These are phyloP conservation scores for Hebeloma cylindrosporum DNA, from an alignment of 768 basidiomycete genomes.

Conservation along the genomic window DNA sequence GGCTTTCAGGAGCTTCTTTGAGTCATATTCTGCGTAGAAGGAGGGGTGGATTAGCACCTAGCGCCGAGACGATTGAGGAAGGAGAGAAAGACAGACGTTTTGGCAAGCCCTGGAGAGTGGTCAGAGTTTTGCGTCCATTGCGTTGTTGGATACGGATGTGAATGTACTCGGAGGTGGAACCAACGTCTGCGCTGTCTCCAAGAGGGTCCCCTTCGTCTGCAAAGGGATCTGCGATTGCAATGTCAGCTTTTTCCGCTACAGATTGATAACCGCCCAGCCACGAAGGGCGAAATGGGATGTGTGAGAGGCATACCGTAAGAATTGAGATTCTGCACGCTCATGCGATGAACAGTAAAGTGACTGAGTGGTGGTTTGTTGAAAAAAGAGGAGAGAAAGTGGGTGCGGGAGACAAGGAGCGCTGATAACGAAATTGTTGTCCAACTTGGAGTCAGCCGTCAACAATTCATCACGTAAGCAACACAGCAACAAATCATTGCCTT, in stretches of 20 bases:
- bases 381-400: constrained; percentile 28
- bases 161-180: constrained; percentile 80
- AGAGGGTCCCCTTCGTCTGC: constrained; percentile 91
- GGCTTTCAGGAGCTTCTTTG: constrained; percentile 96
- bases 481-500: constrained; percentile 16
- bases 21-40: constrained; percentile 79
- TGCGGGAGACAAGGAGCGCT: constrained; percentile 19
- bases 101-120: constrained; percentile 93
- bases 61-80: constrained; percentile 7
- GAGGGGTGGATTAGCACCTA: constrained; percentile 12
- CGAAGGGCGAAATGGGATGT: neutral
- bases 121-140: constrained; percentile 98
- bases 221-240: constrained; percentile 75
- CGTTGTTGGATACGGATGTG: constrained; percentile 98
- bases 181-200: constrained; percentile 70
- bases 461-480: constrained; percentile 27
- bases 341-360: constrained; percentile 62
- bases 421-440: constrained; percentile 10
- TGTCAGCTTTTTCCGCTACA: constrained; percentile 4
- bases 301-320: constrained; percentile 61
- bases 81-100: constrained; percentile 59
- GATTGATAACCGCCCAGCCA: constrained; percentile 21
- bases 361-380: constrained; percentile 44
- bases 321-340: constrained; percentile 93
- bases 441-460: constrained; percentile 16